Evolutionary conservation across 768 basidiomycete species (phyloP), one percentile per base, ranked within the genome.

Genomic region (Sutorius australiensis): DNA sequence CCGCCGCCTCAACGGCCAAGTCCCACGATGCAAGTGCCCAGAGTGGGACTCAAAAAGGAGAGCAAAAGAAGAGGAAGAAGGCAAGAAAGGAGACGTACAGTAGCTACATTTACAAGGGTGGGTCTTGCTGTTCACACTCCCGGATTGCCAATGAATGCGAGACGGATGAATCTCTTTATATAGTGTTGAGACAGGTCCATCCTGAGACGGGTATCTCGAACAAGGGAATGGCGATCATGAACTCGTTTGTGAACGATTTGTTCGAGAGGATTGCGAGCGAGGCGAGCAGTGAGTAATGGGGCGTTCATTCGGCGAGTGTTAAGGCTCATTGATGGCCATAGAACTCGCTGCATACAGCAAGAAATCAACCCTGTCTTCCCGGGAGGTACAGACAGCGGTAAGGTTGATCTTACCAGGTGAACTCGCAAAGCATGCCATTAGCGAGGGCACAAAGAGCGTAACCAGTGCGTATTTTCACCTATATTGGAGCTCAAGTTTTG

Each of bases 181-280:
- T 33, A 58, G 84, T 84, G 60, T 73, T 86, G 64, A 84, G 78
- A 73, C 84, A 86, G 72, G 84, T 86, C 56, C 84, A 86, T 75
- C 84, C 84, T 47, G 84, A 85, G 66, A 84, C 82, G 55, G 84
- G 84, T 72, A 84, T 86, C 73, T 85, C 83, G 56, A 84, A 81
- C 77, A 83, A 82, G 70, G 78, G 76, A 24, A 80, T 82, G 79
- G 72, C 75, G 47, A 73, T 82, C 60, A 69, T 80, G 50, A 79
- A 82, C 75, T 82, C 81, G 48, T 82, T 82, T 59, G 81, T 82
- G 52, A 82, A 82, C 58, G 81, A 82, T 61, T 74, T 82, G 68
- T 82, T 82, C 56, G 81, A 82, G 71, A 73, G 79, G 57, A 79
- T 82, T 49, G 81, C 80, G 4, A 71, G 62, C 42, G 80, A 80